phyloP scores from a whole-genome alignment of 2,329 filamentous ascomycete species.

The Pseudogymnoascus sp. region DNA sequence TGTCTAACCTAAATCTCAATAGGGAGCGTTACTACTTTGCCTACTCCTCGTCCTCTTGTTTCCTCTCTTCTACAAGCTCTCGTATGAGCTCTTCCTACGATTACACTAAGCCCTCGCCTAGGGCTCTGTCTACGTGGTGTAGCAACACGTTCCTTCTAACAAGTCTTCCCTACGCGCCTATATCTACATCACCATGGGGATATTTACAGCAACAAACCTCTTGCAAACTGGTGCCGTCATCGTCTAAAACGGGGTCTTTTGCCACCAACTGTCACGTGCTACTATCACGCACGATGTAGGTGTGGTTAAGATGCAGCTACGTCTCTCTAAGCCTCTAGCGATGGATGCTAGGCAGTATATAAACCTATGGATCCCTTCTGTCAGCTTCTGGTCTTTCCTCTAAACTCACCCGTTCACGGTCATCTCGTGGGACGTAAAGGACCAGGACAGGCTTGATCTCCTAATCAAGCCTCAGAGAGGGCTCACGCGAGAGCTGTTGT shows the following conservation, averaged over 20 bases:
- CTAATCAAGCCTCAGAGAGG: constrained; percentile 25
- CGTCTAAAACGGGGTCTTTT: constrained; percentile 15
- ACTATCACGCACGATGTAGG: constrained; percentile 10
- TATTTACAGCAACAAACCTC: constrained; percentile 10
- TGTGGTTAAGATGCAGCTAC: constrained; percentile 11
- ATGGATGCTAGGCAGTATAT: constrained; percentile 19
- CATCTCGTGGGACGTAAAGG: constrained; percentile 20
- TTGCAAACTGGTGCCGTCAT: constrained; percentile 13
- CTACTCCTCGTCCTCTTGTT: constrained; percentile 14
- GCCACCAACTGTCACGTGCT: neutral
- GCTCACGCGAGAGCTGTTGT: too few species aligned
- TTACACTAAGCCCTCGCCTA: too few species aligned
- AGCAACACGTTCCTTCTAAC: constrained; percentile 4
- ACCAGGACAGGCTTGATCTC: constrained; percentile 23
- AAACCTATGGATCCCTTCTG: neutral
- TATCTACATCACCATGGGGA: constrained; percentile 14
- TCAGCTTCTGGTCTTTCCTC: neutral
- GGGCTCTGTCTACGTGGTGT: too few species aligned
- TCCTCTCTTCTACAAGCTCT: constrained; percentile 13
- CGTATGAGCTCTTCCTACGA: constrained; percentile 11
- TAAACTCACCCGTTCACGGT: neutral
- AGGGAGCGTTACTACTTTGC: neutral
- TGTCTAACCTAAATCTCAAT: neutral
- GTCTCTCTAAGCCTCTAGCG: constrained; percentile 16
- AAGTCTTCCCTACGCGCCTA: constrained; percentile 14